phyloP scores from a whole-genome alignment of 306 rosid species.

The Prunus dulcis region DNA sequence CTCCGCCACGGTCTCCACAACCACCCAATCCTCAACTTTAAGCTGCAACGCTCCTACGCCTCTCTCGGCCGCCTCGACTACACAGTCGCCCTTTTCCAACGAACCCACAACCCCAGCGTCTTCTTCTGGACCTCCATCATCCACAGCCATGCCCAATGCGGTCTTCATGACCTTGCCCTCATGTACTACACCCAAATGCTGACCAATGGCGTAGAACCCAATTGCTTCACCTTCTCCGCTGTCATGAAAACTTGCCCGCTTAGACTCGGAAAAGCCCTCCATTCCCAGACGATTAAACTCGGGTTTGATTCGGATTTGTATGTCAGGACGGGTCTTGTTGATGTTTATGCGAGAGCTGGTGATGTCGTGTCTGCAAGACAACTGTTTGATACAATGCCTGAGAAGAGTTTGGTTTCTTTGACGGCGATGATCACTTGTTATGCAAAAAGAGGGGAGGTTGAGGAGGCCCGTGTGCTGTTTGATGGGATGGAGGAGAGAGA shows the following conservation, averaged over 20 bases:
- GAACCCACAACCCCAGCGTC: conserved; percentile 45
- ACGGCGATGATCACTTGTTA: conserved; percentile 71
- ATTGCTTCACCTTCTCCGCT: conserved; percentile 68
- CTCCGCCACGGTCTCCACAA: conserved; percentile 54
- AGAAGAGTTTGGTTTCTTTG: conserved; percentile 54
- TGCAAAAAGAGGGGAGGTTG: conserved; percentile 50
- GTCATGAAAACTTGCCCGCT: conserved; percentile 44
- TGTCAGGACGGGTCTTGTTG: conserved; percentile 61
- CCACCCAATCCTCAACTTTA: conserved; percentile 70
- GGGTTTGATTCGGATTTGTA: conserved; percentile 42
- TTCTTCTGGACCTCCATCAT: conserved; percentile 65
- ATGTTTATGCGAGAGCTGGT: conserved; percentile 60
- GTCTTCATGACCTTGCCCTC: conserved; percentile 47
- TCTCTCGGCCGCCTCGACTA: conserved; percentile 60
- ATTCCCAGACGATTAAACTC: conserved; percentile 52
- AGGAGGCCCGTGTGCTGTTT: conserved; percentile 53
- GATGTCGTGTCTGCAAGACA: conserved; percentile 49
- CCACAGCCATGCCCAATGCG: conserved; percentile 48
- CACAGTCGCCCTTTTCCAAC: conserved; percentile 59
- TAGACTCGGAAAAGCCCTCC: conserved; percentile 37
- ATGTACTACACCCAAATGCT: conserved; percentile 56
- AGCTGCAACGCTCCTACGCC: conserved; percentile 84
- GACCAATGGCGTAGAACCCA: conserved; percentile 46
- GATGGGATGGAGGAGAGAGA: conserved; percentile 51
- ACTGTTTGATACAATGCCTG: conserved; percentile 67